Base-by-base conservation (phyloP, 257 asterid genomes). In the Nicotiana undulata region DNA sequence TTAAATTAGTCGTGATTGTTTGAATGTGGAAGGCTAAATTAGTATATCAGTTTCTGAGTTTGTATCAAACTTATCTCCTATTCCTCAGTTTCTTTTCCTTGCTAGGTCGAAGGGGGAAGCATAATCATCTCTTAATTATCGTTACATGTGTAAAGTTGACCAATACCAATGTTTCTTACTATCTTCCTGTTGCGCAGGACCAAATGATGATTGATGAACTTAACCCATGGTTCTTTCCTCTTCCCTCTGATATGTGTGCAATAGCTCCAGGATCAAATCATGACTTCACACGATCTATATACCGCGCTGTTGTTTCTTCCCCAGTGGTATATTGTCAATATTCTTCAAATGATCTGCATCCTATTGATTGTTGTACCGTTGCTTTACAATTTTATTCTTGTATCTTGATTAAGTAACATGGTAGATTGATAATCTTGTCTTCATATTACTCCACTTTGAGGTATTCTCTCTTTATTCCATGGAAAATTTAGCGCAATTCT, bases 161-260 rank as follows among this genome's bases (percentile, higher is more conserved):
- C 0, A n/a, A 9, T 58, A 20, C 24, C 46, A 11, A 16, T 20
- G n/a, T 55, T 52, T 81, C 75, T 79, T 79, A 66, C 12, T 75
- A 52, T 70, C 22, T 85, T 63, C 44, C 3, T 64, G 64, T 68
- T 26, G 12, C 82, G 86, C 93, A 95, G 98, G 85, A 85, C 9
- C 83, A 84, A 70, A 76, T 82, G 92, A 86, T 86, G 81, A 87
- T 92, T 31, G 91, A 89, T 49, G 95, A 88, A 89, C 89, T 91
- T 52, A 81, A 87, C 85, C 98, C 99, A 18, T 93, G 99, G 98
- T 89, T 87, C 86, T 95, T 95, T 81, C 97, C 99, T 80, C 81
- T 93, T 81, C 97, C 97, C 26, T 89, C 95, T 24, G 84, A 87
- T 85, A 86, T 92, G 91, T 89, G 92, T 81, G 83, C 90, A 20